Percentiles rank a stretch among this genome's conserved stretches.
Conservation (phyloP, 257 asterid genomes). For the Plantago ovata region DNA sequence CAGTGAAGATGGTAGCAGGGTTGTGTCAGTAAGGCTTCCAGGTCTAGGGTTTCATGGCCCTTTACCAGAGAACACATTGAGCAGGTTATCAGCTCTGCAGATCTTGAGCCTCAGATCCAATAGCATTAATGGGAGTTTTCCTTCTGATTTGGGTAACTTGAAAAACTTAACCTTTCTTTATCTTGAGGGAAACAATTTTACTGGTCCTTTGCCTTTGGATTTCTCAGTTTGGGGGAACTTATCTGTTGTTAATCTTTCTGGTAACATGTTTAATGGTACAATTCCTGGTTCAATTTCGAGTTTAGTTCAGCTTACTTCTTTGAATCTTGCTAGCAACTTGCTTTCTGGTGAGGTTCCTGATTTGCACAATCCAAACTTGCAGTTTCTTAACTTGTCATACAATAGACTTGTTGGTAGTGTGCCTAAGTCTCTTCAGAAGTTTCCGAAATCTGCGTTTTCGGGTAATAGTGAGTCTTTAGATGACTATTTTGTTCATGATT, state of each 20-base stretch:
- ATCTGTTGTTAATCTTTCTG: conserved; percentile 52
- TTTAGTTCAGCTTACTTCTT: conserved; percentile 46
- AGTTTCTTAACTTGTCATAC: conserved; percentile 62
- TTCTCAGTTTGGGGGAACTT: conserved; percentile 73
- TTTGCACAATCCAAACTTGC: conserved; percentile 47
- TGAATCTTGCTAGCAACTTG: conserved; percentile 72
- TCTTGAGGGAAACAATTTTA: conserved; percentile 77
- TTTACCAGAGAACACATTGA: conserved; percentile 58
- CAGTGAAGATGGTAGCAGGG: conserved; percentile 70
- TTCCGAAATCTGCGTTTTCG: conserved; percentile 60
- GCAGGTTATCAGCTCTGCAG: conserved; percentile 82
- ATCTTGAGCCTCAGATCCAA: conserved; percentile 97
- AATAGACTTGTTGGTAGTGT: conserved; percentile 70
- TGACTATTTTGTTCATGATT: conserved; percentile 21
- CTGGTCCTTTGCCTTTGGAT: conserved; percentile 72
- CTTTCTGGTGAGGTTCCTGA: conserved; percentile 71
- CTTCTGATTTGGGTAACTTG: conserved; percentile 64
- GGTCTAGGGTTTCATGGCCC: conserved; percentile 89
- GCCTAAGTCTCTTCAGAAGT: conserved; percentile 75
- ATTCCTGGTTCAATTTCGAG: conserved; percentile 55
- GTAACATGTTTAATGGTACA: conserved; percentile 61
- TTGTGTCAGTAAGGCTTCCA: conserved; percentile 63
- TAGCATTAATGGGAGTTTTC: conserved; percentile 68
- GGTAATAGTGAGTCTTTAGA: conserved; percentile 57
- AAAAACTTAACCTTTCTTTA: conserved; percentile 65